These are phyloP conservation scores for Blastocystis sp. DNA, from an alignment of 352 stramenopile species.

Conservation along the genomic window DNA sequence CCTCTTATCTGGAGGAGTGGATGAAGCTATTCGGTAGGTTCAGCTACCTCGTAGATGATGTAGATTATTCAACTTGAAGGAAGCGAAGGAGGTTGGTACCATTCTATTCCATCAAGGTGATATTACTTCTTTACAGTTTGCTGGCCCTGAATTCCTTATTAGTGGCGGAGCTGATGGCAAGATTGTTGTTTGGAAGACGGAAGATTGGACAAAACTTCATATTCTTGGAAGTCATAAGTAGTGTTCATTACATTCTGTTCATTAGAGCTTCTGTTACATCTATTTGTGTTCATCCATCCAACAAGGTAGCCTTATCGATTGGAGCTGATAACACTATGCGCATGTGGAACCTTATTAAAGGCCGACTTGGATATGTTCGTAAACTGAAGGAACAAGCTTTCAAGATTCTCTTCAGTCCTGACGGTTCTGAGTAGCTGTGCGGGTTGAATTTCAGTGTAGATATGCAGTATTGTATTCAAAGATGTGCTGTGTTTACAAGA, in stretches of 20 bases:
- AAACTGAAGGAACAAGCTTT: conserved; percentile 78
- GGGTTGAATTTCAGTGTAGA: background rate
- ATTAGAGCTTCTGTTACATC: conserved; percentile 79
- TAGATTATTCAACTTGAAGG: conserved; percentile 60
- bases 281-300: conserved; percentile 82
- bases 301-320: conserved; percentile 82
- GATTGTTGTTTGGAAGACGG: conserved; percentile 83
- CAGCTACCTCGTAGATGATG: background rate
- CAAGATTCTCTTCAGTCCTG: conserved; percentile 68
- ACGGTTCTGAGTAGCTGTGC: background rate
- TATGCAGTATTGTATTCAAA: background rate
- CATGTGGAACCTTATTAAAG: conserved; percentile 85
- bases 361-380: conserved; percentile 81
- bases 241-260: background rate
- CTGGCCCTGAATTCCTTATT: conserved; percentile 80
- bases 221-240: conserved; percentile 76
- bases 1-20: conserved; percentile 49
- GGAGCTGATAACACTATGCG: conserved; percentile 79
- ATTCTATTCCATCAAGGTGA: conserved; percentile 69
- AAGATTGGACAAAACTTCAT: conserved; percentile 83
- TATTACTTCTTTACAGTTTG: conserved; percentile 82
- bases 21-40: conserved; percentile 59
- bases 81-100: conserved; percentile 42
- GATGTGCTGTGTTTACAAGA: conserved; percentile 17
- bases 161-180: conserved; percentile 82